Evolutionary conservation across 1,284 basidiomycete genomes (phyloP).

Genomic region (Cronartium quercuum): DNA sequence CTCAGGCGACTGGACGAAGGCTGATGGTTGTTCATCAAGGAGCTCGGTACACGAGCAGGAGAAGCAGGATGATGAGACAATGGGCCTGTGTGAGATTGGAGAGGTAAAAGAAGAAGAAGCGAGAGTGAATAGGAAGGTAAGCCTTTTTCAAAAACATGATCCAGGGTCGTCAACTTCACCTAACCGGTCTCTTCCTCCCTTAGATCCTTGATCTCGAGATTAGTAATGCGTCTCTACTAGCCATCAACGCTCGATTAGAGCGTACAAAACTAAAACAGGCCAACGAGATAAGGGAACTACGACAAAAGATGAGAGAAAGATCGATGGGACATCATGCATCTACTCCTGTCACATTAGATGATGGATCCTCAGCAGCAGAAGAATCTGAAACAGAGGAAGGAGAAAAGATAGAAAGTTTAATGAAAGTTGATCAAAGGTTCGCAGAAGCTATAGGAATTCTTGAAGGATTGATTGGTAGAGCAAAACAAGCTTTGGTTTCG

Average conservation of each 20-base stretch:
- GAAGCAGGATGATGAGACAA: background rate
- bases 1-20: background rate
- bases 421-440: constrained; percentile 42
- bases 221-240: constrained; percentile 51
- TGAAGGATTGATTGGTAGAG: constrained; percentile 41
- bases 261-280: constrained; percentile 50
- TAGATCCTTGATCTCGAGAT: constrained; percentile 52
- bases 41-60: background rate
- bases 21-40: background rate
- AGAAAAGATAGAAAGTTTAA: constrained; percentile 42
- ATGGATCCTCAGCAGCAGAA: constrained; percentile 28
- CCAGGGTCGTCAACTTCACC: too few relatives aligned
- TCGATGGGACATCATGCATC: constrained; percentile 21
- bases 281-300: constrained; percentile 49
- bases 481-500: constrained; percentile 40
- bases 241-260: constrained; percentile 52
- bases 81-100: background rate
- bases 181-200: too few relatives aligned
- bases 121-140: constrained; percentile 14
- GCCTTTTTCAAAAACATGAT: too few relatives aligned
- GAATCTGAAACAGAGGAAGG: constrained; percentile 29
- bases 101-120: background rate
- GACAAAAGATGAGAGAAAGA: constrained; percentile 40
- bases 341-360: constrained; percentile 4
- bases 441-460: constrained; percentile 40